Conservation (phyloP, 2,329 filamentous ascomycete species). For the Scopulariopsis brevicaulis region DNA sequence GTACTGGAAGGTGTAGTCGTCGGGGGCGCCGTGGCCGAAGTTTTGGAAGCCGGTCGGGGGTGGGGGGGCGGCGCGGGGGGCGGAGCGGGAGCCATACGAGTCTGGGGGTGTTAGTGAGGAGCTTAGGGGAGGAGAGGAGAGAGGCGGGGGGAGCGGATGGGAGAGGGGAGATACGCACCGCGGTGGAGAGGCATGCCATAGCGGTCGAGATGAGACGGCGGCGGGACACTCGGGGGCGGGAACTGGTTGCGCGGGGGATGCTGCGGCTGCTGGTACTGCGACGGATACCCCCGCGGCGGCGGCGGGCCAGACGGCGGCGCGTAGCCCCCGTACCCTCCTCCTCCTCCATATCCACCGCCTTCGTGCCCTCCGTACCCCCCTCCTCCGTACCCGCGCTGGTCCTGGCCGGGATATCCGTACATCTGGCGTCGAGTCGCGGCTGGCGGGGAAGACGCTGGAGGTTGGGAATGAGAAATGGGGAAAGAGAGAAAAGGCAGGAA, state of each 20-base stretch:
- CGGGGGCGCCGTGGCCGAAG: constrained; percentile 58
- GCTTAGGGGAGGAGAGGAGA: background rate
- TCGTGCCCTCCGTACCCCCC: constrained; percentile 13
- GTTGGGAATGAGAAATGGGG: too few species aligned
- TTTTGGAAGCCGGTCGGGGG: constrained; percentile 39
- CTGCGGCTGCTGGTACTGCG: constrained; percentile 13
- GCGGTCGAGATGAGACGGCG: constrained; percentile 8
- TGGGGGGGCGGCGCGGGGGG: constrained; percentile 28
- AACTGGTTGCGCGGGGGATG: constrained; percentile 14
- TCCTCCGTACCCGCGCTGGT: constrained; percentile 6
- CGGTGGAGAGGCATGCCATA: constrained; percentile 8
- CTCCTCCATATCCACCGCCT: constrained; percentile 3
- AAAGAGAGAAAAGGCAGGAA: too few species aligned
- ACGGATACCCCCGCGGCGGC: constrained; percentile 11
- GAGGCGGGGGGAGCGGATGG: background rate
- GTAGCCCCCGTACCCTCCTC: constrained; percentile 19
- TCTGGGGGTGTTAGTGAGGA: background rate
- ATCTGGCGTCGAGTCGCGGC: constrained; percentile 2
- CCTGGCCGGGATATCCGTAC: constrained; percentile 11
- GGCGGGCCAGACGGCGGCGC: constrained; percentile 11
- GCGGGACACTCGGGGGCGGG: constrained; percentile 9
- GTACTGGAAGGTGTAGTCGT: constrained; percentile 63
- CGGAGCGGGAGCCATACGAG: constrained; percentile 13
- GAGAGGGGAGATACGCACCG: background rate
- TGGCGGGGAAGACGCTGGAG: background rate